Evolutionary conservation across 2,329 filamentous ascomycete genomes (phyloP).

Genomic region (Aspergillus sergii): DNA sequence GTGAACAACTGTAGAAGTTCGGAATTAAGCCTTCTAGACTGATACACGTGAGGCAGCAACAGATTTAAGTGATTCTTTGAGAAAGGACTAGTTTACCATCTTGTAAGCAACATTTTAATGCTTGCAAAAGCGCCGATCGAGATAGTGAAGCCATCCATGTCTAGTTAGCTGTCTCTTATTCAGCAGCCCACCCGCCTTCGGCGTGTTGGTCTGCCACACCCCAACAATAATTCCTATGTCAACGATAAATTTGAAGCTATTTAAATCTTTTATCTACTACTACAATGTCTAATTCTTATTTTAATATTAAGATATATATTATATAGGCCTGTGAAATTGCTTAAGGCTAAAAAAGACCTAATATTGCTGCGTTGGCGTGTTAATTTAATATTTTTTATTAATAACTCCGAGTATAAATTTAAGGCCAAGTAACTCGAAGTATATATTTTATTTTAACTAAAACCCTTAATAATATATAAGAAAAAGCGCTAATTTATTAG

Average conservation of each 20-base stretch:
- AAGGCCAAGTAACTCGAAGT: not conserved
- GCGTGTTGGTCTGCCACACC: not conserved
- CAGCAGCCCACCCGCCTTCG: constrained; percentile 2
- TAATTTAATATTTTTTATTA: not conserved
- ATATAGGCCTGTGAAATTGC: not conserved
- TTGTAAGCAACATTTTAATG: too few relatives aligned
- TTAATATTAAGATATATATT: not conserved
- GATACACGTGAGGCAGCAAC: too few relatives aligned
- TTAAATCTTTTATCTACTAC: not conserved
- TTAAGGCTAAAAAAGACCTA: not conserved
- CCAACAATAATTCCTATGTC: not conserved
- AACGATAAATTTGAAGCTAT: not conserved
- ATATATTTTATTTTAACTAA: not conserved
- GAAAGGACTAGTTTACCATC: too few relatives aligned
- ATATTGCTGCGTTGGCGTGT: not conserved
- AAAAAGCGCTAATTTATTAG: not conserved
- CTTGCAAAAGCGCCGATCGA: too few relatives aligned
- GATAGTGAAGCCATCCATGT: too few relatives aligned
- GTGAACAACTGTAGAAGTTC: too few relatives aligned
- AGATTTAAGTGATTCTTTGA: too few relatives aligned
- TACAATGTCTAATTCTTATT: too few relatives aligned
- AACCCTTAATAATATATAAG: not conserved
- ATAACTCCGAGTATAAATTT: not conserved
- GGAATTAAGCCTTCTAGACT: too few relatives aligned
- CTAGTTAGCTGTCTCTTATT: not conserved